Base-by-base conservation (phyloP, 2,329 filamentous ascomycete species). In the Pseudogymnoascus sp. region DNA sequence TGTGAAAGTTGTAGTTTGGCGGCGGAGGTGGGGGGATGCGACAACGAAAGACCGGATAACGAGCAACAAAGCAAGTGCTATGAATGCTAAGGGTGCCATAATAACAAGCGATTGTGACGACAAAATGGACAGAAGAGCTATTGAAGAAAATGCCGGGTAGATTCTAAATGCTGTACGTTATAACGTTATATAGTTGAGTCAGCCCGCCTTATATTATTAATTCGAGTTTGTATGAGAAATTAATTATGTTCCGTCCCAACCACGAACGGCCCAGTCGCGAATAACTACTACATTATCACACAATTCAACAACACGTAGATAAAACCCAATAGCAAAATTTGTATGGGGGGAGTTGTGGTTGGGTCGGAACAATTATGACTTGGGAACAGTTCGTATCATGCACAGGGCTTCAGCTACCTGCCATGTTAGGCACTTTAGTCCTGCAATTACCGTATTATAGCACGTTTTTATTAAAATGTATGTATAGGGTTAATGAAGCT, bases 1-100 rank as follows among this genome's bases (percentile, higher is more conserved):
- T 26, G 64, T 61, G 61, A 74, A 71, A 26, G 62, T 66, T 6
- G 65, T 68, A 64, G 28, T 46, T 64, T 56, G 64, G 66, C 66
- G 65, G 65, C 22, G 38, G 63, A 59, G 67, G 10, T 35, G 19
- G 12, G n/a, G 56, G 28, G 31, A 35, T 14, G 28, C 56, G 7
- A 40, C 37, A 35, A 16, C 56, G 19, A 35, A n/a, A 60, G 37
- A 60, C 3, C n/a, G 11, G 24, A 19, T 6, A 26, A 26, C 28
- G 56, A 60, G 24, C 24, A 24, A 50, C 24, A 50, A 50, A 14
- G 14, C 43, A 50, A 28, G 14, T 28, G 12, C 12, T 6, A 28
- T 6, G 2, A 26, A n/a, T n/a, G 6, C 6, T 26, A n/a, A 10
- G 7, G 12, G 22, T 8, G 24, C 43, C 43, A 50, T 50, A 28